Percentiles rank a stretch among this genome's conserved stretches.
Evolutionary conservation across 2,329 filamentous ascomycete genomes (phyloP).

Genomic region (Albophoma yamanashiensis): DNA sequence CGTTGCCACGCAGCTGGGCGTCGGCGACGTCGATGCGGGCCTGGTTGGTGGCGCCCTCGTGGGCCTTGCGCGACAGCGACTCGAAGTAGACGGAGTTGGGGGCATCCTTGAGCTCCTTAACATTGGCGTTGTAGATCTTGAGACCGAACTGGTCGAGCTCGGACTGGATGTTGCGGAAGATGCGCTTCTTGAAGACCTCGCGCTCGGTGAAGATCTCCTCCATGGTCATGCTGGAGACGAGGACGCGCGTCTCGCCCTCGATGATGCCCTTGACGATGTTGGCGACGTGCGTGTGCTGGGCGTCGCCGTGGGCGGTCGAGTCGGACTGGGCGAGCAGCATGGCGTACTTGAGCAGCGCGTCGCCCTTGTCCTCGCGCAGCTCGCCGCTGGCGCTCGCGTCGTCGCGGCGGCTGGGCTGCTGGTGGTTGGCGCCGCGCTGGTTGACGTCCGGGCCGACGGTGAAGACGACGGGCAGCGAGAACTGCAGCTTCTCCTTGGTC

Average conservation of each 20-base stretch:
- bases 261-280: constrained; percentile 87
- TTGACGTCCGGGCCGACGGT: constrained; percentile 75
- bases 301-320: constrained; percentile 17
- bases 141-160: constrained; percentile 76
- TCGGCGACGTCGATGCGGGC: constrained; percentile 58
- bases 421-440: constrained; percentile 34
- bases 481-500: constrained; percentile 81
- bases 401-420: constrained; percentile 4
- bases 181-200: constrained; percentile 65
- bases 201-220: constrained; percentile 77
- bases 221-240: constrained; percentile 86
- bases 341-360: constrained; percentile 70
- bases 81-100: constrained; percentile 75
- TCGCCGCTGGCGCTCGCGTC: constrained; percentile 6
- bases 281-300: constrained; percentile 52
- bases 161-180: constrained; percentile 64
- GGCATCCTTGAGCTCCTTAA: constrained; percentile 80
- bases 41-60: constrained; percentile 77
- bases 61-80: constrained; percentile 70
- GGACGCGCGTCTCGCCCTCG: constrained; percentile 74
- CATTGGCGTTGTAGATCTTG: constrained; percentile 58
- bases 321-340: constrained; percentile 64
- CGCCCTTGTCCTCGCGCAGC: constrained; percentile 39
- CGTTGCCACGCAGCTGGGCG: constrained; percentile 54
- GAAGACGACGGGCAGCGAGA: constrained; percentile 73